Evolutionary conservation across 2,329 filamentous ascomycete genomes (phyloP).

Genomic region (Beauveria sp.): DNA sequence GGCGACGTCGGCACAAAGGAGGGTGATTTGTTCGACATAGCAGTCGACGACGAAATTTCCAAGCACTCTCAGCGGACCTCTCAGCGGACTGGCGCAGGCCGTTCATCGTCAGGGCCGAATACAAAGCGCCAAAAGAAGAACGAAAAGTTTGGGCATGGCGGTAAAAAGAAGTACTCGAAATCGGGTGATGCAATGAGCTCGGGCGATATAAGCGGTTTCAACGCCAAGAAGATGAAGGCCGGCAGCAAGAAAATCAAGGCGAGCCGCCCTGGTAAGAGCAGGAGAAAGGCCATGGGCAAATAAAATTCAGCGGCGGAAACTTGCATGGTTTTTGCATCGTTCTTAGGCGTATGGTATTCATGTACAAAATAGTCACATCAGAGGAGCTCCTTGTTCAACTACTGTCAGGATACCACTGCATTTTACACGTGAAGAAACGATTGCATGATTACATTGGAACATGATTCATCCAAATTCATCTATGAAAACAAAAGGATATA

Average conservation of each 20-base stretch:
- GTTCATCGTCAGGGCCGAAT: constrained; percentile 36
- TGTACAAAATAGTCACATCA: neutral
- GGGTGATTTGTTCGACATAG: constrained; percentile 85
- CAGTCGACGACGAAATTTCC: constrained; percentile 60
- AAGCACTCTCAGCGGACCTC: constrained; percentile 29
- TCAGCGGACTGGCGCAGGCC: constrained; percentile 30
- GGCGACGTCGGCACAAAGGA: constrained; percentile 62
- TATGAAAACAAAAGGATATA: constrained; percentile 27
- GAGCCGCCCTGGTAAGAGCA: constrained; percentile 41
- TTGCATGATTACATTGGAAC: neutral
- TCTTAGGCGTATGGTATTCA: neutral
- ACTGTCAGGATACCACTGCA: neutral
- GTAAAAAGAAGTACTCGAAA: constrained; percentile 88
- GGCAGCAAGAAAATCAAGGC: constrained; percentile 26
- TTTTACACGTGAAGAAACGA: neutral
- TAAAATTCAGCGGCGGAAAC: constrained; percentile 8
- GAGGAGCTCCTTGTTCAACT: constrained; percentile 1
- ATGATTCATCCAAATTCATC: constrained; percentile 20
- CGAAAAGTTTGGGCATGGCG: constrained; percentile 88
- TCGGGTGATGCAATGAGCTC: constrained; percentile 81
- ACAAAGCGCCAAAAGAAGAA: constrained; percentile 88
- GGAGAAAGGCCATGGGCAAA: constrained; percentile 37
- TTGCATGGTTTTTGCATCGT: neutral
- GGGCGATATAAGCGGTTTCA: constrained; percentile 74
- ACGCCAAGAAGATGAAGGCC: constrained; percentile 74